Conservation (phyloP, 2,329 filamentous ascomycete species). For the Neocatenulostroma microsporum region DNA sequence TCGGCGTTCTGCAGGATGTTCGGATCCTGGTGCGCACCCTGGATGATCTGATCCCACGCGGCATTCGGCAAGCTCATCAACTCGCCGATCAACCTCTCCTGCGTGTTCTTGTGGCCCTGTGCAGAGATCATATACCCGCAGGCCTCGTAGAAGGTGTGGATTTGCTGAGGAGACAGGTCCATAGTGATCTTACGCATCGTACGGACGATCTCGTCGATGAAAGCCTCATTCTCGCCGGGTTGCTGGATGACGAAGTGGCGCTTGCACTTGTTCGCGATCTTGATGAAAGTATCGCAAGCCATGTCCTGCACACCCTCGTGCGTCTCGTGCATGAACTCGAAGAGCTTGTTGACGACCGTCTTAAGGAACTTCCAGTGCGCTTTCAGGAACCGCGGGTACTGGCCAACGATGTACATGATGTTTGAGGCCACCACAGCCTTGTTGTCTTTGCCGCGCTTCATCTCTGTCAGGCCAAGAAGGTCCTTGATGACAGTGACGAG, state of each 20-base stretch:
- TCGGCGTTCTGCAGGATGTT: constrained; percentile 82
- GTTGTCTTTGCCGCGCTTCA: constrained; percentile 99
- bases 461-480: constrained; percentile 88
- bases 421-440: constrained; percentile 98
- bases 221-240: constrained; percentile 87
- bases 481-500: constrained; percentile 98
- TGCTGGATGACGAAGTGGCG: constrained; percentile 95
- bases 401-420: constrained; percentile 99
- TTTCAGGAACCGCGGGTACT: constrained; percentile 96
- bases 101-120: constrained; percentile 87
- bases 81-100: constrained; percentile 83
- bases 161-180: constrained; percentile 90
- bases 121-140: constrained; percentile 99
- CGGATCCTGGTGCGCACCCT: constrained; percentile 74
- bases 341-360: constrained; percentile 98
- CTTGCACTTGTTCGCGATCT: constrained; percentile 97
- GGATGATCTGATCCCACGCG: constrained; percentile 94
- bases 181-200: constrained; percentile 94
- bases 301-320: constrained; percentile 99
- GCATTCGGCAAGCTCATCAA: constrained; percentile 89
- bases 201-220: constrained; percentile 96
- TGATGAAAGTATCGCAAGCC: constrained; percentile 99
- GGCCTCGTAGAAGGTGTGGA: constrained; percentile 98
- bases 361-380: constrained; percentile 99
- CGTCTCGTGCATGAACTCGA: constrained; percentile 99